phyloP scores from a whole-genome alignment of 1,139 yeast species.

The Trichomonascaceae sp. region DNA sequence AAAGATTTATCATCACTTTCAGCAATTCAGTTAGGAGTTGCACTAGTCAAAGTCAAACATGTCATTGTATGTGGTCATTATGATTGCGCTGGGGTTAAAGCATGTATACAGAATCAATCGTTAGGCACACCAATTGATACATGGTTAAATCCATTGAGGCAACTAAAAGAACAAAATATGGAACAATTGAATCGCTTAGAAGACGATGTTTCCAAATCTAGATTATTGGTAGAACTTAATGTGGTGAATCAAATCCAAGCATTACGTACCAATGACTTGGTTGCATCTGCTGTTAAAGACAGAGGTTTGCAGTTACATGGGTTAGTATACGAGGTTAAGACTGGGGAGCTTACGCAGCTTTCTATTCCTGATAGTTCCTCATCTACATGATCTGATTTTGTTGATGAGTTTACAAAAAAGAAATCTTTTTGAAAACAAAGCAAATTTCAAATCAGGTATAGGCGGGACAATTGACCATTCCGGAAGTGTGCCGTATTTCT shows the following conservation, averaged over 20 bases:
- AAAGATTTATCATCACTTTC: constrained; percentile 75
- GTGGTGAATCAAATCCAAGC: constrained; percentile 55
- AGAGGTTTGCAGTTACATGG: constrained; percentile 89
- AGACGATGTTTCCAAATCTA: constrained; percentile 44
- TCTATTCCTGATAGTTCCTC: constrained; percentile 23
- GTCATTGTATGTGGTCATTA: constrained; percentile 96
- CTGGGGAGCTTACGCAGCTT: constrained; percentile 56
- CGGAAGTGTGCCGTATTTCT: background rate
- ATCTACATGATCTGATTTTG: background rate
- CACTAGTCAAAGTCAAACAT: constrained; percentile 74
- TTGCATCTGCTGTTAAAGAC: constrained; percentile 59
- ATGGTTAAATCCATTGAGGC: constrained; percentile 72
- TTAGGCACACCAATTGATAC: constrained; percentile 71
- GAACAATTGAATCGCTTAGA: constrained; percentile 34
- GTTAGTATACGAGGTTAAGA: constrained; percentile 74
- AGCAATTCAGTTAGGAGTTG: constrained; percentile 85
- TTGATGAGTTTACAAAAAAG: background rate
- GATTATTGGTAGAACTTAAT: constrained; percentile 70
- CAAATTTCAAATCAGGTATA: background rate
- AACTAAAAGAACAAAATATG: constrained; percentile 54
- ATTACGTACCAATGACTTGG: constrained; percentile 66
- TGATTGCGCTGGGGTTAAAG: constrained; percentile 95
- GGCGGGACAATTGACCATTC: background rate
- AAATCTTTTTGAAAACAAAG: background rate
- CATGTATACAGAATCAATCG: constrained; percentile 64